Conservation (phyloP, 2,329 filamentous ascomycete species). For the Fusarium subtropicale region DNA sequence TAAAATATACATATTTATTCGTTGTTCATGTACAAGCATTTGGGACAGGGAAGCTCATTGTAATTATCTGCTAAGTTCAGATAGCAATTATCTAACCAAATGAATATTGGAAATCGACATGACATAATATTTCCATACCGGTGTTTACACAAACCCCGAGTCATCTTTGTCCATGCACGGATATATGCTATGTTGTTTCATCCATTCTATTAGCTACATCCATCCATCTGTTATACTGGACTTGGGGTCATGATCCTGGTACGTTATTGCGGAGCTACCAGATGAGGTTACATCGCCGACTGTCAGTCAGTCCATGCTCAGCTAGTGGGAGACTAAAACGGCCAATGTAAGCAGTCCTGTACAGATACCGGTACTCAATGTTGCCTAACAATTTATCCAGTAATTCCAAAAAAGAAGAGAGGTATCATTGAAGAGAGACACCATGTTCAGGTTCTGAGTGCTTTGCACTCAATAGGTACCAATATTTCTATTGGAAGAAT, state of each 20-base stretch:
- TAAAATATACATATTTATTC: neutral
- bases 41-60: neutral
- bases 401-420: neutral
- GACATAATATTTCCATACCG: constrained; percentile 7
- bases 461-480: neutral
- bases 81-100: neutral
- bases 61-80: neutral
- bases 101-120: neutral
- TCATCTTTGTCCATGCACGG: neutral
- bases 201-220: neutral
- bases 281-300: constrained; percentile 29
- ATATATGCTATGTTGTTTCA: neutral
- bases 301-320: constrained; percentile 6
- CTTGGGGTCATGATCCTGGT: neutral
- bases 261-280: neutral
- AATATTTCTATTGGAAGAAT: neutral
- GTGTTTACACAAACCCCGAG: neutral
- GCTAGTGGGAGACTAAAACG: neutral
- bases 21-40: neutral
- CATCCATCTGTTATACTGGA: neutral
- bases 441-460: neutral
- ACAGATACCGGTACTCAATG: neutral
- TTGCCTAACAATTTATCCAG: neutral
- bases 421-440: neutral
- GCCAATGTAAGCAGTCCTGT: neutral